Base-by-base conservation (phyloP, 2,329 filamentous ascomycete genomes). In the Xylariaceae sp. region DNA sequence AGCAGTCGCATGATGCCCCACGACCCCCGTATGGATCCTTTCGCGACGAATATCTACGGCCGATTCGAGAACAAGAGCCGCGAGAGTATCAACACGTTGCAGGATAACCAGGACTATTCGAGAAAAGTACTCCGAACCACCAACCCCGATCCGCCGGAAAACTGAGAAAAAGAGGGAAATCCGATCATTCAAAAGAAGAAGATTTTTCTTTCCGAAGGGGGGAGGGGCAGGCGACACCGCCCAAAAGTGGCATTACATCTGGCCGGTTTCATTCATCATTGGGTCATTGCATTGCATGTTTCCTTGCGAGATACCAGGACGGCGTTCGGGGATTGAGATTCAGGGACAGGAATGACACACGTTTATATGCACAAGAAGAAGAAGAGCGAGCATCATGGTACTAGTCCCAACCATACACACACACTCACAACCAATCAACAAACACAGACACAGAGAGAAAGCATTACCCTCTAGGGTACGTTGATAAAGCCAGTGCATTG, bases 51-150 rank as follows among this genome's bases (percentile, higher is more conserved):
- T 15, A 74, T 86, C 10, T 87, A 86, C 69, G 74, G 76, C 49
- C 77, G 81, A 15, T 74, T 74, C 50, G 76, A 77, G 30, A 85
- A 80, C 66, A 81, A 81, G 70, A 87, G 84, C 66, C 80, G 80
- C 62, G 84, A 87, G 69, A 87, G 84, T 68, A 74, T 88, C 68
- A 82, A 82, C 65, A 87, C 84, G 1, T 73, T 88, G 4, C 81
- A 81, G 58, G 85, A 88, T 68, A 83, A 87, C 62, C 83, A 85
- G 60, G 85, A 88, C 65, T 88, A 88, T 68, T 87, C 84, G 45
- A 76, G 85, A 63, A 77, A 80, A 66, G 82, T 87, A 6, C 75
- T 88, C n/a, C 78, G 84, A 64, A 83, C 84, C 7, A 84, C 77
- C 35, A 88, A 88, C 66, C 84, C 85, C 2, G 84, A 87, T 65